Conservation (phyloP, 2,329 filamentous ascomycete species). For the Lasiodiplodia hormozganensis region DNA sequence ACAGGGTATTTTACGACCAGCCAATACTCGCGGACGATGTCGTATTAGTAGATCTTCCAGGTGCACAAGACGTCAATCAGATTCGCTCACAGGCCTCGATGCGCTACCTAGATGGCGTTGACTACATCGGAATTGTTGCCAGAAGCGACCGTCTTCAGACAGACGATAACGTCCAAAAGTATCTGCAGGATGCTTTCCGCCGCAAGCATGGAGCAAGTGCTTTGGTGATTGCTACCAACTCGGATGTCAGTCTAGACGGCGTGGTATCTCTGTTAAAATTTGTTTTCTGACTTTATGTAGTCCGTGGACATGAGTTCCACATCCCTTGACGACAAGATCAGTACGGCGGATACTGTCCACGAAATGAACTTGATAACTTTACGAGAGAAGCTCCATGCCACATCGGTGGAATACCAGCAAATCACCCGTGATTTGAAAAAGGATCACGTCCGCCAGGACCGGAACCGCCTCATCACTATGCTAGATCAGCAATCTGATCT, state of each 20-base stretch:
- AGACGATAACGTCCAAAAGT: slow-evolving; percentile 29
- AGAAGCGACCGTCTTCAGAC: slow-evolving; percentile 32
- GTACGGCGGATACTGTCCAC: background rate
- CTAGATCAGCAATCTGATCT: background rate
- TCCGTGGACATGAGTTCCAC: background rate
- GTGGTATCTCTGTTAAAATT: too few species aligned
- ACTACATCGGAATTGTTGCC: slow-evolving; percentile 35
- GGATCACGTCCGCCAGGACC: background rate
- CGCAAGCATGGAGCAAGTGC: slow-evolving; percentile 34
- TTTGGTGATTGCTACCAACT: slow-evolving; percentile 34
- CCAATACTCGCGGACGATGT: slow-evolving; percentile 30
- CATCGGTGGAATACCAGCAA: background rate
- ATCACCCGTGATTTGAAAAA: background rate
- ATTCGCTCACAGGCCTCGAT: slow-evolving; percentile 31
- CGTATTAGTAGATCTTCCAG: slow-evolving; percentile 34
- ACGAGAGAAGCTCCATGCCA: background rate
- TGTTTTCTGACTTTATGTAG: background rate
- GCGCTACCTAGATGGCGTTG: slow-evolving; percentile 33
- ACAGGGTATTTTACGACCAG: background rate
- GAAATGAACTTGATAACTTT: background rate
- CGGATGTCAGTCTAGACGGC: slow-evolving; percentile 29
- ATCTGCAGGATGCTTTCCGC: slow-evolving; percentile 33
- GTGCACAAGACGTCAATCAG: slow-evolving; percentile 30
- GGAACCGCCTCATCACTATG: background rate
- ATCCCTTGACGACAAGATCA: background rate